Base-by-base conservation (phyloP, 1,284 basidiomycete species). In the Boletus sp. region DNA sequence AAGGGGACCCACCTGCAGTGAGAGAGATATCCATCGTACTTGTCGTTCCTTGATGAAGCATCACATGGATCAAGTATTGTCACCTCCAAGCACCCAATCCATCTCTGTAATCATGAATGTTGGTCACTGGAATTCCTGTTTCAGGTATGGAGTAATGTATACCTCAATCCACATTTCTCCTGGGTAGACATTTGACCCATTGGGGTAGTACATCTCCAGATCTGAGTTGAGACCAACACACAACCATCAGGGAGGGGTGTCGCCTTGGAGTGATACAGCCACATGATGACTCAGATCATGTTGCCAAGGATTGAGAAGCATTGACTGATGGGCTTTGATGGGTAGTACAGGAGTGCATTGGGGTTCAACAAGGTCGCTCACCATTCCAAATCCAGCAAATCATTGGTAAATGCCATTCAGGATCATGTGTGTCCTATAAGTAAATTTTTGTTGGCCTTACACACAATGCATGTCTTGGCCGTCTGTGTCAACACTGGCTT, bases 91-190 rank as follows among this genome's bases (percentile, higher is more conserved):
- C 0, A 64, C 67, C 86, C 87, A 90, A 66, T 91, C 88, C 5
- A 77, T 82, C 53, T 78, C 66, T 0, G 78, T 64, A 53, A 89
- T 77, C 24, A 76, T 83, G 68, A 84, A 88, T 48, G 72, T 74
- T 0, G 88, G 88, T 61, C 84, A 86, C 15, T 61, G 72, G 58
- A 78, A 74, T 4, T 86, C 86, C 61, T 80, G 70, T 53, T 70
- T 81, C 61, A 91, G 79, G 69, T 92, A 92, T 0, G 89, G 88
- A 27, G 91, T 89, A 53, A 83, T 73, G 65, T 91, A 89, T 24
- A 24, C 24, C 24, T 24, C 91, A 47, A 92, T 78, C 5, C 89
- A 76, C 74, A 88, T 84, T 64, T 92, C 90, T 51, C 91, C 85
- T 0, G 80, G 83, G 63, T 83, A 85, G 13, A 70, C 68, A 20